A percentile compares a stretch with the other conserved stretches of the same genome.
phyloP scores from a whole-genome alignment of 768 basidiomycete genomes.

The Baorangia bicolor region DNA sequence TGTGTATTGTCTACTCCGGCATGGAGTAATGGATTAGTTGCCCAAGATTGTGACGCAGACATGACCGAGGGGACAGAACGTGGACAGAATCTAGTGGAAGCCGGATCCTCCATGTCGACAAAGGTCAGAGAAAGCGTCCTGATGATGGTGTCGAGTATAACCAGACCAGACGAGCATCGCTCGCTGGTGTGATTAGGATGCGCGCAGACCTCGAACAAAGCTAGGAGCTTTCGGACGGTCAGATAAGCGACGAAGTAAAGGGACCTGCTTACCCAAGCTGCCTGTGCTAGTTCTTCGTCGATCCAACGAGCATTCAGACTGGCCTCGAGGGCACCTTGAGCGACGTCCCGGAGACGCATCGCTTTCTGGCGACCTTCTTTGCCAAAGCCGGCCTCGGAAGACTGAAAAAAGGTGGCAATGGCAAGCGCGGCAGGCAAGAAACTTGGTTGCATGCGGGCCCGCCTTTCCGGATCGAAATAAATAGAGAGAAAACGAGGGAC shows the following conservation, averaged over 20 bases:
- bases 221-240: slow-evolving; percentile 48
- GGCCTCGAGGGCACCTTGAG: slow-evolving; percentile 67
- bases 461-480: slow-evolving; percentile 52
- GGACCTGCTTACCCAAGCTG: slow-evolving; percentile 61
- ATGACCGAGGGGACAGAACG: slow-evolving; percentile 49
- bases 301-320: slow-evolving; percentile 71
- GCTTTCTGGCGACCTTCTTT: slow-evolving; percentile 53
- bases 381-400: slow-evolving; percentile 58
- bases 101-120: slow-evolving; percentile 58
- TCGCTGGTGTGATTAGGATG: slow-evolving; percentile 59
- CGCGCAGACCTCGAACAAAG: slow-evolving; percentile 70
- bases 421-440: slow-evolving; percentile 62
- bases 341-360: slow-evolving; percentile 60
- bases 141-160: slow-evolving; percentile 67
- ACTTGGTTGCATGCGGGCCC: slow-evolving; percentile 65
- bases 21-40: not conserved
- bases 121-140: slow-evolving; percentile 56
- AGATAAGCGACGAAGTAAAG: slow-evolving; percentile 5
- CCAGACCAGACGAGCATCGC: slow-evolving; percentile 55
- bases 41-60: slow-evolving; percentile 12
- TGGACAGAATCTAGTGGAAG: slow-evolving; percentile 47
- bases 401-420: slow-evolving; percentile 66
- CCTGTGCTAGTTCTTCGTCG: slow-evolving; percentile 71
- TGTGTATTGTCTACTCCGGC: not conserved
- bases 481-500: slow-evolving; percentile 63